These are phyloP conservation scores for Mycena albidolilacea DNA, from an alignment of 768 basidiomycete species.

Conservation along the genomic window DNA sequence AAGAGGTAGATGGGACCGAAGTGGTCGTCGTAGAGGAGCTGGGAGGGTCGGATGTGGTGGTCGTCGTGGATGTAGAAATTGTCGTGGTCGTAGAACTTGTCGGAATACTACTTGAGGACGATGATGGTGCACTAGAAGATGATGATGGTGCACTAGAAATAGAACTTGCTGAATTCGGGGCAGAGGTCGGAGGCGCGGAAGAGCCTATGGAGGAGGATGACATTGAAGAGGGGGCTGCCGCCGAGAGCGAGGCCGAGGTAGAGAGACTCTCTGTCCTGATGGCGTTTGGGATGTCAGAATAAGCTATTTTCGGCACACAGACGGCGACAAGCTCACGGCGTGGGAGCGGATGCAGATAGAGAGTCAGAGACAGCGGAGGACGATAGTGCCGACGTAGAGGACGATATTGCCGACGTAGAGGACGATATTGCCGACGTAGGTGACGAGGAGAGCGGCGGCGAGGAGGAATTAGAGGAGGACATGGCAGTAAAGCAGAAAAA, in stretches of 20 bases:
- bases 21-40: not conserved
- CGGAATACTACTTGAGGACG: constrained; percentile 31
- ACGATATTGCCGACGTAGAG: not conserved
- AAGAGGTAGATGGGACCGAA: not conserved
- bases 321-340: constrained; percentile 28
- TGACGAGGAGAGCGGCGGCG: not conserved
- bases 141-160: not conserved
- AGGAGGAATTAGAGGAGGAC: constrained; percentile 20
- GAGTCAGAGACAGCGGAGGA: not conserved
- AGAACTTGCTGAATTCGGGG: not conserved
- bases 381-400: not conserved
- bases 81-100: constrained; percentile 38
- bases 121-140: not conserved
- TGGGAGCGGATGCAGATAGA: constrained; percentile 10
- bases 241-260: constrained; percentile 37
- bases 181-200: not conserved
- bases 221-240: constrained; percentile 35
- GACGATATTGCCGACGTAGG: constrained; percentile 4
- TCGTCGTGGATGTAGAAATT: constrained; percentile 26
- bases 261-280: constrained; percentile 36
- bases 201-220: constrained; percentile 20
- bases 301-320: not conserved
- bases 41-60: not conserved
- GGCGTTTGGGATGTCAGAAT: constrained; percentile 17
- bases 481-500: constrained; percentile 14